A percentile compares a stretch with the other conserved stretches of the same genome.
Conservation (phyloP, 2,329 filamentous ascomycete genomes). For the Botrytis pseudocinerea region DNA sequence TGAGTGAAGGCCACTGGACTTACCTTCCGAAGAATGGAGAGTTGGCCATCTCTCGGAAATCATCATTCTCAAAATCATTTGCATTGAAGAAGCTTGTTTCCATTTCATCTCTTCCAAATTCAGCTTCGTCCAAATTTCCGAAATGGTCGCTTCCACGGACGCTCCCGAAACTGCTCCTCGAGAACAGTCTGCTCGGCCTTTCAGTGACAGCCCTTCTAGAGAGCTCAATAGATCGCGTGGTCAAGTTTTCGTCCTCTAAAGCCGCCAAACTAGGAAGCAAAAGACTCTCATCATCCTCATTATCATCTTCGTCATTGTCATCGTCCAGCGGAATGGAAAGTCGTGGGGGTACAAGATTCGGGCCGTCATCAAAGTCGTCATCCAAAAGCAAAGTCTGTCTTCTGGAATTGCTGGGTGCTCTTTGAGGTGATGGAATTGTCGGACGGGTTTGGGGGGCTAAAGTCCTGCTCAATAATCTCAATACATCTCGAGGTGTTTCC, state of each 20-base stretch:
- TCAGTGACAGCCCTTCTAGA: conserved; percentile 55
- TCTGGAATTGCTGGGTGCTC: conserved; percentile 23
- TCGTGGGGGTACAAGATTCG: conserved; percentile 52
- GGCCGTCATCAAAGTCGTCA: conserved; percentile 45
- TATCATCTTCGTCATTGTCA: conserved; percentile 53
- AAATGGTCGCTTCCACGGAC: conserved; percentile 56
- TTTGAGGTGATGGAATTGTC: conserved; percentile 37
- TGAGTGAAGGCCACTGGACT: conserved; percentile 13
- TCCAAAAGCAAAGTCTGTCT: conserved; percentile 30
- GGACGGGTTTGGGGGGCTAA: conserved; percentile 49
- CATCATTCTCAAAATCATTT: conserved; percentile 31
- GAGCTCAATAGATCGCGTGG: conserved; percentile 60
- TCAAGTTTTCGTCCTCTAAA: conserved; percentile 60
- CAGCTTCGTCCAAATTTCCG: conserved; percentile 37
- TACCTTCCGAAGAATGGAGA: conserved; percentile 29
- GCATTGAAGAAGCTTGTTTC: conserved; percentile 38
- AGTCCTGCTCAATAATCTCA: conserved; percentile 55
- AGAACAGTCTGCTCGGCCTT: conserved; percentile 48
- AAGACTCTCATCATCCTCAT: conserved; percentile 49
- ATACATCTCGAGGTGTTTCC: conserved; percentile 55
- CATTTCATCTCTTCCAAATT: conserved; percentile 29
- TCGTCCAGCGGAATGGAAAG: conserved; percentile 56
- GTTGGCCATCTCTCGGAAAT: conserved; percentile 28
- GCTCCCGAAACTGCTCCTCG: conserved; percentile 52
- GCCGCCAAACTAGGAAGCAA: conserved; percentile 54